phyloP scores from a whole-genome alignment of 2,329 filamentous ascomycete species.

The Chalaropsis thielavioides region DNA sequence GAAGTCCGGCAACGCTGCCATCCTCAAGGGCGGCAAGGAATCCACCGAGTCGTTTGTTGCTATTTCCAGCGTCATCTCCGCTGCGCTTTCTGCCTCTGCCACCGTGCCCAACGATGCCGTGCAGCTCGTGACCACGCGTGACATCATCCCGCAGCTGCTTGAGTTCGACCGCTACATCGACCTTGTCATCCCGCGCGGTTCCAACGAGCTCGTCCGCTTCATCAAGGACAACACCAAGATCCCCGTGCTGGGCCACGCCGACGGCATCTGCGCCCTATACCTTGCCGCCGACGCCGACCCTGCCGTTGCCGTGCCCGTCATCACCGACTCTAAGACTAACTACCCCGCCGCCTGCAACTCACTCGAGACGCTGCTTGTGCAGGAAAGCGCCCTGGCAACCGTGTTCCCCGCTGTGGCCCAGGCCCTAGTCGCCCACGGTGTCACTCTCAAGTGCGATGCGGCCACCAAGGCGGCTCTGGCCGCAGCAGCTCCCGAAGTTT shows the following conservation, averaged over 20 bases:
- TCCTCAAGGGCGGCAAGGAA: constrained; percentile 93
- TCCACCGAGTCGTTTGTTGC: constrained; percentile 88
- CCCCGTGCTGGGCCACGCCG: constrained; percentile 88
- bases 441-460: constrained; percentile 67
- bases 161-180: constrained; percentile 78
- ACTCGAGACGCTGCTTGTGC: constrained; percentile 79
- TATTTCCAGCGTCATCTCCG: constrained; percentile 73
- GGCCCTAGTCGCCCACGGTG: constrained; percentile 61
- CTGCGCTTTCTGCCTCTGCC: constrained; percentile 53
- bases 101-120: constrained; percentile 73
- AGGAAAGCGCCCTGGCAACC: constrained; percentile 52
- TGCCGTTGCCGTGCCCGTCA: constrained; percentile 55
- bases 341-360: constrained; percentile 95
- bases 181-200: constrained; percentile 83
- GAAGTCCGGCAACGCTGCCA: constrained; percentile 94
- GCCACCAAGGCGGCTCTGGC: constrained; percentile 50
- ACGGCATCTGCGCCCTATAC: constrained; percentile 81
- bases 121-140: constrained; percentile 85
- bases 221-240: constrained; percentile 88
- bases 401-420: constrained; percentile 58
- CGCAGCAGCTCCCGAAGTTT: constrained; percentile 28
- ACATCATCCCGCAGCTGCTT: constrained; percentile 78
- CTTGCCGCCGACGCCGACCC: constrained; percentile 64
- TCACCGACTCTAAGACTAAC: constrained; percentile 84
- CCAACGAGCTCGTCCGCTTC: constrained; percentile 77